These are phyloP conservation scores for Alternaria postmessia DNA, from an alignment of 2,329 filamentous ascomycete genomes.

Conservation along the genomic window DNA sequence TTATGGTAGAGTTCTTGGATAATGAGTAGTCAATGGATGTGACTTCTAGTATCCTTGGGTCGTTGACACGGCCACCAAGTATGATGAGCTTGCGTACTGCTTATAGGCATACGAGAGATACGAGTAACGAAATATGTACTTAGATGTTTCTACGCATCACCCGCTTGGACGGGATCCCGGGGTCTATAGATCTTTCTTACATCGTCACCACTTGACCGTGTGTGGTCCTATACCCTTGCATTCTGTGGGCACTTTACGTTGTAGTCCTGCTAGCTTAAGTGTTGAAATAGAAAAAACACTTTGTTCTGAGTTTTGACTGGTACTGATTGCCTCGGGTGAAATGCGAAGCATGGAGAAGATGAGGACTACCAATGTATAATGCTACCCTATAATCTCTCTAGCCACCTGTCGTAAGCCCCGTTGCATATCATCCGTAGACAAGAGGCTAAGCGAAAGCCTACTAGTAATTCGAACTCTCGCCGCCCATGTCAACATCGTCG, in stretches of 20 bases:
- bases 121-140: constrained; percentile 1
- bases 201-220: constrained; percentile 4
- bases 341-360: neutral
- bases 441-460: neutral
- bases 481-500: neutral
- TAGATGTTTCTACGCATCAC: constrained; percentile 1
- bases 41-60: neutral
- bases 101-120: neutral
- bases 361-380: neutral
- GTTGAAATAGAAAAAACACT: neutral
- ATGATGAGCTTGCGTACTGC: neutral
- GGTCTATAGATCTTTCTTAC: constrained; percentile 20
- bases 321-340: neutral
- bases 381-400: neutral
- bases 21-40: constrained; percentile 11
- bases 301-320: neutral
- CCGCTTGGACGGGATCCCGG: neutral
- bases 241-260: constrained; percentile 11
- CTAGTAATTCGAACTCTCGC: neutral
- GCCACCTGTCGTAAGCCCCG: neutral
- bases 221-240: constrained; percentile 20
- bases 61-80: neutral
- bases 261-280: constrained; percentile 2
- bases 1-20: constrained; percentile 87
- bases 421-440: neutral